A percentile compares a stretch with the other conserved stretches of the same genome.
phyloP scores from a whole-genome alignment of 306 rosid genomes.

The Cercis canadensis region DNA sequence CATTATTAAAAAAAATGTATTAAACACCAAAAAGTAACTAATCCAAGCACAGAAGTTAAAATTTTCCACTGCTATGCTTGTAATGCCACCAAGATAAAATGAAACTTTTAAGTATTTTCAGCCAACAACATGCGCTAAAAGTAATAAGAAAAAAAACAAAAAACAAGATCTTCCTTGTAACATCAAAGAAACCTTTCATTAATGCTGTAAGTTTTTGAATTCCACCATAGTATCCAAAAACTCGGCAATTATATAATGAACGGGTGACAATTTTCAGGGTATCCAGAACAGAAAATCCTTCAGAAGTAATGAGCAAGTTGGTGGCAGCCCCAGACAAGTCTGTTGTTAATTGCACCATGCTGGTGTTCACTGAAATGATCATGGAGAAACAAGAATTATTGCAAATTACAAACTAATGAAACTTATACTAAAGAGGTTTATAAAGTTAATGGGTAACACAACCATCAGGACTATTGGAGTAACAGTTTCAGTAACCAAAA shows the following conservation, averaged over 20 bases:
- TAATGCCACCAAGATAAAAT: neutral
- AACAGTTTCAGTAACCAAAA: slow-evolving; percentile 21
- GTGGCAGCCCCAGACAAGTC: slow-evolving; percentile 68
- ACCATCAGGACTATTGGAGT: slow-evolving; percentile 26
- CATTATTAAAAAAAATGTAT: neutral
- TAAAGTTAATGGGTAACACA: neutral
- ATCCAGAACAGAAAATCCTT: slow-evolving; percentile 78
- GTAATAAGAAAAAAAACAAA: too few relatives aligned
- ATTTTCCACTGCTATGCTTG: slow-evolving; percentile 13
- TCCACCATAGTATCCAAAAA: slow-evolving; percentile 92
- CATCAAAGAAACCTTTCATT: slow-evolving; percentile 78
- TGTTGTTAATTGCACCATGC: slow-evolving; percentile 55
- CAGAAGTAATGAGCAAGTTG: slow-evolving; percentile 67
- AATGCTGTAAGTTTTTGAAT: slow-evolving; percentile 86
- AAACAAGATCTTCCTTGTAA: slow-evolving; percentile 4
- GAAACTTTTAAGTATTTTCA: slow-evolving; percentile 6
- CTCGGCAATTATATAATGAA: slow-evolving; percentile 87
- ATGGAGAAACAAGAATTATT: slow-evolving; percentile 36
- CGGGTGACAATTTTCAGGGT: slow-evolving; percentile 73
- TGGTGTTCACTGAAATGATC: slow-evolving; percentile 63
- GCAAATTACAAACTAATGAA: slow-evolving; percentile 35
- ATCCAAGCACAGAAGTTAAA: slow-evolving; percentile 26
- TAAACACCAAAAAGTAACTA: slow-evolving; percentile 10
- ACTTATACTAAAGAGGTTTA: neutral
- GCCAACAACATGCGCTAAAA: slow-evolving; percentile 15